Evolutionary conservation across 345 rosid genomes (phyloP).

Genomic region (Acer saccharum): DNA sequence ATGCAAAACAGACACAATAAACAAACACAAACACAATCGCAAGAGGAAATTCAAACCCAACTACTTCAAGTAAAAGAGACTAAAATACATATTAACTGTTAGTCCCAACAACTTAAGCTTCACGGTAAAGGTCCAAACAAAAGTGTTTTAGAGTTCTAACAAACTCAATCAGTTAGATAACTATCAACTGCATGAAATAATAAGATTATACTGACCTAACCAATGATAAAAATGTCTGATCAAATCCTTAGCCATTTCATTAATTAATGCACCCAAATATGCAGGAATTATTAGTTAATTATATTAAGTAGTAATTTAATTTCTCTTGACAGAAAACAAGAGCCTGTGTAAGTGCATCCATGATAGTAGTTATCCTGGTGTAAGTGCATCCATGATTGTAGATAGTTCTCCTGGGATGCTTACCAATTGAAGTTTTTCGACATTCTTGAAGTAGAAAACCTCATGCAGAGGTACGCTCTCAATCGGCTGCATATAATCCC

Average conservation of each 20-base stretch:
- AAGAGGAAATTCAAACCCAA: no score
- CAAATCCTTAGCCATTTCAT: neutral
- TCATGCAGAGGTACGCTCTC: conserved; percentile 78
- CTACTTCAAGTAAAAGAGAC: no score
- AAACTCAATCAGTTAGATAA: neutral
- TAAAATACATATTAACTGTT: no score
- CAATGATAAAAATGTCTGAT: neutral
- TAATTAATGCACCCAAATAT: neutral
- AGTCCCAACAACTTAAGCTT: no score
- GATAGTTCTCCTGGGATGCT: conserved; percentile 28
- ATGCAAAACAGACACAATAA: no score
- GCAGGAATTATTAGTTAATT: neutral
- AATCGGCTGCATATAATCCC: conserved; percentile 76
- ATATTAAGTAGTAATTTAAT: neutral
- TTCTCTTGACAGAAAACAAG: neutral
- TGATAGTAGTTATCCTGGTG: neutral
- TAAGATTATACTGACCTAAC: neutral
- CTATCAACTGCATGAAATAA: neutral
- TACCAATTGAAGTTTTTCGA: conserved; percentile 71
- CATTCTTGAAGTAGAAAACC: conserved; percentile 76
- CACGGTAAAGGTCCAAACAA: no score
- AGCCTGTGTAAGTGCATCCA: conserved; percentile 14
- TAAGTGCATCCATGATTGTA: conserved; percentile 5
- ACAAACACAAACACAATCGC: no score
- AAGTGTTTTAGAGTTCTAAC: neutral